Conservation (phyloP, 495 filamentous ascomycete species). For the Chaetomium fimeti region DNA sequence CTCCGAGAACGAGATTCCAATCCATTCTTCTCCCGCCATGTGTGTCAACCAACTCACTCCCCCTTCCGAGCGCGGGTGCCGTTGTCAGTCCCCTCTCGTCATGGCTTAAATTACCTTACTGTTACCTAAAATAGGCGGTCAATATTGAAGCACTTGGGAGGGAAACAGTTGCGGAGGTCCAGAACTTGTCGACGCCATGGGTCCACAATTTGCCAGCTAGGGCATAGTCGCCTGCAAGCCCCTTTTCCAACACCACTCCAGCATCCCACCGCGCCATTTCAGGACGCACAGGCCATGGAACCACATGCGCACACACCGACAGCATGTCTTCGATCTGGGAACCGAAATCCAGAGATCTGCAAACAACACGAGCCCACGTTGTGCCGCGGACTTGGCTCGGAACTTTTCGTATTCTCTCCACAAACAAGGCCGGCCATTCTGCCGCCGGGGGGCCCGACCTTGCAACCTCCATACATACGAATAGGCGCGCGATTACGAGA, state of each 20-base stretch:
- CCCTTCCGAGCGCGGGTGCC: background rate
- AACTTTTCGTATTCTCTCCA: constrained; percentile 14
- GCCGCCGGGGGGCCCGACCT: background rate
- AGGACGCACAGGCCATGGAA: no score
- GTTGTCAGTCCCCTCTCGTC: background rate
- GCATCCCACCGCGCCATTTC: background rate
- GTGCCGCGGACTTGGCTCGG: background rate
- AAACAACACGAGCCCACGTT: background rate
- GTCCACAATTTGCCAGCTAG: constrained; percentile 12
- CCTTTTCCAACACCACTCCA: constrained; percentile 3
- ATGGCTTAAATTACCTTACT: background rate
- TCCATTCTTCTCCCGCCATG: background rate
- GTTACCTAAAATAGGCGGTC: constrained; percentile 4
- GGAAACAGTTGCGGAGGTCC: constrained; percentile 23
- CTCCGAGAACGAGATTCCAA: background rate
- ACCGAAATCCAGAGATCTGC: background rate
- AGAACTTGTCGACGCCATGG: background rate
- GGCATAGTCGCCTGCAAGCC: constrained; percentile 13
- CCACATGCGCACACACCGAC: no score
- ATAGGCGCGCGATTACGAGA: constrained; percentile 5
- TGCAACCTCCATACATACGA: no score
- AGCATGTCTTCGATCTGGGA: no score
- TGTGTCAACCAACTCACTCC: background rate
- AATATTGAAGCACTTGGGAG: background rate
- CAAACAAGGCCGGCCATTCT: background rate